Evolutionary conservation across 2,329 filamentous ascomycete species (phyloP), one percentile per base, ranked within the genome.

Genomic region (Aaosphaeria arxii): DNA sequence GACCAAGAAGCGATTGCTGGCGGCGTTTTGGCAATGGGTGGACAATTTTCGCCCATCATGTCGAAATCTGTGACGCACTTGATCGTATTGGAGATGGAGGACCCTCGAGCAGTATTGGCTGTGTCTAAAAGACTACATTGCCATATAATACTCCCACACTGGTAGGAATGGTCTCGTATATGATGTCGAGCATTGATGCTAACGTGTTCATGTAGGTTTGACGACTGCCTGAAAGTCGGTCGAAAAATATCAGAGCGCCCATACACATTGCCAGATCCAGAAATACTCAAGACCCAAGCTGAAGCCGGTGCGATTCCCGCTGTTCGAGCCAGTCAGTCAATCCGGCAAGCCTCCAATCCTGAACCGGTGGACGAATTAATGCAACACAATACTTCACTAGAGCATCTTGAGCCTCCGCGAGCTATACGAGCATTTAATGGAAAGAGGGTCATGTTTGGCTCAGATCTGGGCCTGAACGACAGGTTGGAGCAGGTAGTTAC

Each of bases 1-100:
- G 94, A 99, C 70, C 89, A 91, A 66, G 92, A 97, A 72, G 89
- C 91, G 7, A 96, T 99, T 48, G 84, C 89, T 36, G 94, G 91
- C 7, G 92, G 90, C 1, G 89, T 92, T 2, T 75, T 96, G 62
- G 92, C 94, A 0, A 84, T 96, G 73, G 94, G 94, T 24, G 94
- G 94, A 11, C 82, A 89, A 59, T 89, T 91, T 63, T 86, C 84
- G 24, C 81, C 84, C 43, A 80, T 83, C 45, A 74, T 95, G 41
- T 86, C 85, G 4, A 87, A 83, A 48, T 69, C 86, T 54, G 89
- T 89, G 6, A 97, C 94, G 2, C 94, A 99, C 70, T 82, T 99
- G 46, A 92, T 95, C 51, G 89, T 92, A 5, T 75, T 96, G 51
- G 84, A 83, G 5, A 77, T 87, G 67, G 85, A 91, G 32, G 82